Percentiles rank a stretch among this genome's conserved stretches.
phyloP scores from a whole-genome alignment of 2,329 filamentous ascomycete genomes.

The Fusarium sp. region DNA sequence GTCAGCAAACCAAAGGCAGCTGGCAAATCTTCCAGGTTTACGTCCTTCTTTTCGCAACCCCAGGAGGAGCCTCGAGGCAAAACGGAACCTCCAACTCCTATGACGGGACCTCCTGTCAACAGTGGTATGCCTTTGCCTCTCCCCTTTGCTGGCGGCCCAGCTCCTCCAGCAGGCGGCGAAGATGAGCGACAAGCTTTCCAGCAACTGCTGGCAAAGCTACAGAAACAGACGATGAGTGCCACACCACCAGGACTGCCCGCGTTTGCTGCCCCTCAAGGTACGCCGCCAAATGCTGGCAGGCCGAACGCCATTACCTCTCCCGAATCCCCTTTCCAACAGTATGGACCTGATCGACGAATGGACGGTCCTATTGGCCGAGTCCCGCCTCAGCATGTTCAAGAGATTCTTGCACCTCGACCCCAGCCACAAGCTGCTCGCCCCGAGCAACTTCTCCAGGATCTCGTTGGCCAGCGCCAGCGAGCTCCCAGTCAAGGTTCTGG shows the following conservation, averaged over 20 bases:
- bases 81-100: slow-evolving; percentile 60
- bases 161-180: slow-evolving; percentile 55
- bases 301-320: slow-evolving; percentile 58
- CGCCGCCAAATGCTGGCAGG: slow-evolving; percentile 42
- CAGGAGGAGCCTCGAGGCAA: slow-evolving; percentile 63
- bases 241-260: slow-evolving; percentile 57
- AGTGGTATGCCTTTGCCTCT: slow-evolving; percentile 27
- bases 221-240: slow-evolving; percentile 62
- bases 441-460: slow-evolving; percentile 69
- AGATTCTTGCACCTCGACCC: slow-evolving; percentile 62
- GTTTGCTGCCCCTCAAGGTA: slow-evolving; percentile 53
- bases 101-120: slow-evolving; percentile 42
- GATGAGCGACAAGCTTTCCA: slow-evolving; percentile 89
- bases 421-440: slow-evolving; percentile 62
- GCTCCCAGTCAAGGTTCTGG: slow-evolving; percentile 61
- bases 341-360: slow-evolving; percentile 57
- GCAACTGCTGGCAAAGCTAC: slow-evolving; percentile 82
- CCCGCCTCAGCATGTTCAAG: slow-evolving; percentile 57
- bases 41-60: slow-evolving; percentile 73
- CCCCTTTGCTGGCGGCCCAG: slow-evolving; percentile 37
- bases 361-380: slow-evolving; percentile 50
- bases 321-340: slow-evolving; percentile 58
- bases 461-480: slow-evolving; percentile 68
- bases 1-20: slow-evolving; percentile 64
- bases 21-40: slow-evolving; percentile 83